Evolutionary conservation across 805 yeast species (phyloP), one percentile per base, ranked within the genome.

Genomic region (Saccharomycopsis microspora): DNA sequence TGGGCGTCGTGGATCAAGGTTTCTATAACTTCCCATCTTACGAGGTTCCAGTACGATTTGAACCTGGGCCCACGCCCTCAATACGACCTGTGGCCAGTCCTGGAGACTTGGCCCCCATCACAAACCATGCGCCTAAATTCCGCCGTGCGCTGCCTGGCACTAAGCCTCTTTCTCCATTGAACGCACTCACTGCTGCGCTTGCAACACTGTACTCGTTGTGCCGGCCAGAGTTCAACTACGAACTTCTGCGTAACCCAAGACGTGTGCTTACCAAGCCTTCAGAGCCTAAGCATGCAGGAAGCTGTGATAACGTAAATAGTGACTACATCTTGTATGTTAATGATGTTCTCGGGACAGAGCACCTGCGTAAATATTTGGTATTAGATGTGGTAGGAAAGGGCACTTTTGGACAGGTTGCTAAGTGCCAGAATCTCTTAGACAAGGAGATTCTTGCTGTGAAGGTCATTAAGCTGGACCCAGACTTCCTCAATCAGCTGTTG

Each of bases 351-450:
- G 97, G 98, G 4, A 72, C 78, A 3, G 86, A 83, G 56, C 93
- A 85, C 55, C 89, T 86, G 50, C 71, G 89, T 47, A 84, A 85
- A 60, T 90, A 89, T 61, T 71, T 93, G 58, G 96, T 93, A 4
- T 67, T 93, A 49, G 97, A 90, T 63, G 72, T 93, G 10, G 65
- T 93, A 39, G 99, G 99, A 0, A 90, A 89, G 53, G 99, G 99
- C 3, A 89, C 98, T 1, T 93, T 93, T 70, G 98, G 98, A 6
- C 97, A 93, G 66, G 99, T 93, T 42, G 94, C 89, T 39, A 93
- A 90, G 65, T 50, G 53, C 31, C 68, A 65, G 52, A 76, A 76
- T 59, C 67, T 83, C 59, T 62, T 74, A 38, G 85, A 88, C 42
- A 93, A 87, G 60, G 90, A 86, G 53, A 76, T 90, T 27, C 85